Evolutionary conservation across 495 filamentous ascomycete genomes (phyloP), one percentile per base, ranked within the genome.

Genomic region (Ramalina intermedia): DNA sequence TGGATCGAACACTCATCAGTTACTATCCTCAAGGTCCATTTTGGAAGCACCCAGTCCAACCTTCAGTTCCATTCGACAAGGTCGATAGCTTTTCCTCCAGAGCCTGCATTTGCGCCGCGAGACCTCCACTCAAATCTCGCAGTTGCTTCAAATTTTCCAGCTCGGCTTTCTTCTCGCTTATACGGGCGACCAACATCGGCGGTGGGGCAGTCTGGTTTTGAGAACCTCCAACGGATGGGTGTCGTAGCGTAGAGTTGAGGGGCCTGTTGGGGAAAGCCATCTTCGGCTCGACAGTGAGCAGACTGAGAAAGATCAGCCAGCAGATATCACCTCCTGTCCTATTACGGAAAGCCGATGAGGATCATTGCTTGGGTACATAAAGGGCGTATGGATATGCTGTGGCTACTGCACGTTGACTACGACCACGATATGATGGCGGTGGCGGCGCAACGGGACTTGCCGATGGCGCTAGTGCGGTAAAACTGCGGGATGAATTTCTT

Each of bases 111-210:
- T 96, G 87, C 48, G 74, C 71, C 14, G 91, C 91, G 35, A 96
- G 71, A 12, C 80, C 84, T 16, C 79, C 85, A 58, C 87, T 95
- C 53, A 98, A 73, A 58, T 94, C 88, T 51, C 87, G 80, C 35
- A 98, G 67, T 55, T 95, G 81, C 52, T 79, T 82, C 36, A 96
- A 70, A 57, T 83, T 93, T 54, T 94, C 87, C 13, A 98, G 74
- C 62, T 98, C 91, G 38, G 82, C 82, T 62, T 85, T 88, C 69
- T 98, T 98, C 60, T 94, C 87, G 44, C 84, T 82, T 62, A 98
- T 88, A 45, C 93, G 82, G 24, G 87, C 78, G 26, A 84, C 61
- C n/a, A 98, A 71, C 23, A 81, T 78, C 3, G 87, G 81, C 17
- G 90, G 88, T 62, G 89, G 87, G 17, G 49, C 56, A 38, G 46